A percentile compares a stretch with the other conserved stretches of the same genome.
Evolutionary conservation across 345 rosid species (phyloP).

Genomic region (Pistacia integerrima): DNA sequence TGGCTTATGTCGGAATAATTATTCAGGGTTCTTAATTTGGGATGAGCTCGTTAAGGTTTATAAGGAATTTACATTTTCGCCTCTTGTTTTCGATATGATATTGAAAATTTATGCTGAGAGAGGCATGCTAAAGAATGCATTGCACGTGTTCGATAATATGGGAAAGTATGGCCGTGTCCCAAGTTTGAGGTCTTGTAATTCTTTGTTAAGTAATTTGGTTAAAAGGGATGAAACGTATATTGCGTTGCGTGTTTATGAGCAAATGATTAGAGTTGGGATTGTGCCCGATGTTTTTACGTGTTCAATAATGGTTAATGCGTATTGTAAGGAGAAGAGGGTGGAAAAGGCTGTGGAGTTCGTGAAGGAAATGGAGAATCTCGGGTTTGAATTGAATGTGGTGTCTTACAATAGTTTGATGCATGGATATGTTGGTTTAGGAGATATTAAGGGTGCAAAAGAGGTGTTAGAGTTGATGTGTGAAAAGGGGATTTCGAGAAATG

Average conservation of each 20-base stretch:
- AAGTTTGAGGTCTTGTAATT: conserved; percentile 70
- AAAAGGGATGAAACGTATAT: conserved; percentile 45
- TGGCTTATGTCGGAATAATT: conserved; percentile 46
- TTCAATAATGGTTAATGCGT: conserved; percentile 70
- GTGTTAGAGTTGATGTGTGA: conserved; percentile 53
- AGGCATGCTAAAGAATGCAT: conserved; percentile 62
- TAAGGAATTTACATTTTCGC: conserved; percentile 58
- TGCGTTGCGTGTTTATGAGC: conserved; percentile 69
- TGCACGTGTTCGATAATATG: conserved; percentile 91
- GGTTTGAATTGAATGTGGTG: conserved; percentile 69
- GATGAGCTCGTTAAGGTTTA: conserved; percentile 57
- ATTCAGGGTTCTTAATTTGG: conserved; percentile 51
- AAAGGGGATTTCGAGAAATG: conserved; percentile 47
- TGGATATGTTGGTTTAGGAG: conserved; percentile 64
- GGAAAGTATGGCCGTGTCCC: conserved; percentile 56
- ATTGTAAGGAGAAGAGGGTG: conserved; percentile 57
- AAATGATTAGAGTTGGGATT: conserved; percentile 60
- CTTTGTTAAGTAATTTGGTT: conserved; percentile 70
- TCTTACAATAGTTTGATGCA: conserved; percentile 72
- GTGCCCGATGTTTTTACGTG: conserved; percentile 78
- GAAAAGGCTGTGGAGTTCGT: conserved; percentile 56
- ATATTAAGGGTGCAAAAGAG: conserved; percentile 50
- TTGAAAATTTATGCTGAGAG: conserved; percentile 67
- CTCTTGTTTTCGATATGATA: conserved; percentile 78
- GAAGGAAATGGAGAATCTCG: conserved; percentile 44